A percentile compares a stretch with the other conserved stretches of the same genome.
phyloP scores from a whole-genome alignment of 140 eudicot genomes.

The Ambrosia hybrid region DNA sequence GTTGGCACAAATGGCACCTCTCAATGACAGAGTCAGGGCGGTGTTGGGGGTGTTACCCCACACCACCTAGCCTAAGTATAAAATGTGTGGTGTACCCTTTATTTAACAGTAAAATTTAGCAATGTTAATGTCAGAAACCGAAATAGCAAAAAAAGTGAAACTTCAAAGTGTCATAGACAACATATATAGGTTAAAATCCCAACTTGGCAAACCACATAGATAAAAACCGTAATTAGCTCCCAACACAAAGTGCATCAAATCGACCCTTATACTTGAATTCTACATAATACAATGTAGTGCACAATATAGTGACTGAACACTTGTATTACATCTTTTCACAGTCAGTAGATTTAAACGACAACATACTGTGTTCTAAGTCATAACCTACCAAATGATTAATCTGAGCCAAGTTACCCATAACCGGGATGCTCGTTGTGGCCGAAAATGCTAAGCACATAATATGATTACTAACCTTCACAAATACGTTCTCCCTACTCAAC shows the following conservation, averaged over 20 bases:
- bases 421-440: not conserved
- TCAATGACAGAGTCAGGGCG: too few relatives aligned
- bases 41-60: too few relatives aligned
- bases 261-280: constrained; percentile 6
- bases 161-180: too few relatives aligned
- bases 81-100: too few relatives aligned
- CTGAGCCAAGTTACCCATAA: constrained; percentile 67
- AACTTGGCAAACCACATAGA: not conserved
- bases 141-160: too few relatives aligned
- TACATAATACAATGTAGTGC: not conserved
- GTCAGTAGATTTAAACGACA: constrained; percentile 53
- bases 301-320: constrained; percentile 7
- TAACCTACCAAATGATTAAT: constrained; percentile 50
- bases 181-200: too few relatives aligned
- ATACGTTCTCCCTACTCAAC: constrained; percentile 31
- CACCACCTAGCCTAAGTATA: too few relatives aligned
- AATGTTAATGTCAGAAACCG: too few relatives aligned
- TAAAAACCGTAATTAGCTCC: not conserved
- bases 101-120: too few relatives aligned
- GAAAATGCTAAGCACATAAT: constrained; percentile 48
- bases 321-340: constrained; percentile 39
- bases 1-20: too few relatives aligned
- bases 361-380: constrained; percentile 44
- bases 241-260: not conserved
- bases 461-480: constrained; percentile 30